Evolutionary conservation across 495 filamentous ascomycete genomes (phyloP), one percentile per base, ranked within the genome.

Genomic region (Endocarpon pusillum): DNA sequence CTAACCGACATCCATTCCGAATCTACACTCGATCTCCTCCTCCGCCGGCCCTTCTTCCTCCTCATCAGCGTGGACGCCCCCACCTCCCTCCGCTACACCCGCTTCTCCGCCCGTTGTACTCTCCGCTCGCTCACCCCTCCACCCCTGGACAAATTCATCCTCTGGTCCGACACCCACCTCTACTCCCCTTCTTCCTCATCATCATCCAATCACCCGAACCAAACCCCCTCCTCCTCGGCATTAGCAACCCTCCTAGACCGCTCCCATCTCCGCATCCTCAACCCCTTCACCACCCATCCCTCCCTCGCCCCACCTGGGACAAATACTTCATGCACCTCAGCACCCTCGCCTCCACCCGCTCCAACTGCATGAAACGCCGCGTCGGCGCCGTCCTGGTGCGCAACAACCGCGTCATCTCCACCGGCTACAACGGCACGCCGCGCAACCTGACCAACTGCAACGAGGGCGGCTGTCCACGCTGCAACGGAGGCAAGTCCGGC

Each of bases 341-440:
- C 6, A 87, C 82, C 11, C 73, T 96, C 30, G 89, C 89, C 6
- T 81, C 89, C 2, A 81, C 81, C 41, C 67, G 89, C 42, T 81
- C 77, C 52, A 97, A 97, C 52, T 97, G 89, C 59, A 97, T 97
- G 89, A 94, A 94, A 58, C 68, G 89, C 19, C 71, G 86, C 36
- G 89, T 97, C 16, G 89, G 89, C 4, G 92, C 83, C 56, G 89
- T 97, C 4, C 63, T 97, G n/a, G 84, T 94, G 5, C 66, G 84
- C 43, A 78, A 84, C 41, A 74, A 73, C 39, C 67, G 85, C 37
- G 89, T 97, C 37, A 83, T 96, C 25, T 80, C 77, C 42, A 96
- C 89, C 0, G 89, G 89, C n/a, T 97, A 97, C 53, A 97, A 97
- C 54, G 89, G 89, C 22, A 94, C 89, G 8, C 85, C 89, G 2